phyloP scores from a whole-genome alignment of 2,329 filamentous ascomycete genomes.

The Sarocladium brachiariae region DNA sequence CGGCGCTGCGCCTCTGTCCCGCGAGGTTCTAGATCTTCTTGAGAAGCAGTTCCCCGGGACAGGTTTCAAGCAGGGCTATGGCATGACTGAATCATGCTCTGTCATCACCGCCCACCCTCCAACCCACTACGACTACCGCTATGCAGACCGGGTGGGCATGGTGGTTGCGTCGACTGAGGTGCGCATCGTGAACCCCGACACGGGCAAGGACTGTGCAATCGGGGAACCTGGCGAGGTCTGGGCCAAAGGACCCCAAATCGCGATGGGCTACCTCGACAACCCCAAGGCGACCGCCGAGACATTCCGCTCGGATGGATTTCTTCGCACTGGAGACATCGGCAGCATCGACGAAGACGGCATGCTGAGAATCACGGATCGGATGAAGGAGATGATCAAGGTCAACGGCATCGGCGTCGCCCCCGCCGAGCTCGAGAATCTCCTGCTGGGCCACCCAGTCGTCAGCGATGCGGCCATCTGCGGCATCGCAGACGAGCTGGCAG shows the following conservation, averaged over 20 bases:
- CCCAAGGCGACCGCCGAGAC: slow-evolving; percentile 35
- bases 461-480: slow-evolving; percentile 51
- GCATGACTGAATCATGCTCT: slow-evolving; percentile 60
- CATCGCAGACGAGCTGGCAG: slow-evolving; percentile 46
- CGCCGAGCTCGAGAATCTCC: slow-evolving; percentile 55
- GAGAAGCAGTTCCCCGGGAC: slow-evolving; percentile 49
- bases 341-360: slow-evolving; percentile 47
- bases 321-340: slow-evolving; percentile 55
- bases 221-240: slow-evolving; percentile 45
- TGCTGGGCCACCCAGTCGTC: slow-evolving; percentile 50
- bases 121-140: slow-evolving; percentile 47
- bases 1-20: slow-evolving; percentile 51
- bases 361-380: slow-evolving; percentile 51
- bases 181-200: slow-evolving; percentile 47
- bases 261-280: slow-evolving; percentile 43
- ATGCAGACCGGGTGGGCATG: slow-evolving; percentile 48
- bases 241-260: slow-evolving; percentile 38
- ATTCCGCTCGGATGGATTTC: slow-evolving; percentile 48
- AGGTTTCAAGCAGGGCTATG: slow-evolving; percentile 60
- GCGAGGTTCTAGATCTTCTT: slow-evolving; percentile 50
- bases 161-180: slow-evolving; percentile 53
- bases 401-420: slow-evolving; percentile 57
- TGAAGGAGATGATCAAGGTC: slow-evolving; percentile 65
- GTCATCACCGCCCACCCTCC: slow-evolving; percentile 58
- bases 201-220: slow-evolving; percentile 44